Evolutionary conservation across 805 yeast genomes (phyloP).

Genomic region (Saturnispora bothae): DNA sequence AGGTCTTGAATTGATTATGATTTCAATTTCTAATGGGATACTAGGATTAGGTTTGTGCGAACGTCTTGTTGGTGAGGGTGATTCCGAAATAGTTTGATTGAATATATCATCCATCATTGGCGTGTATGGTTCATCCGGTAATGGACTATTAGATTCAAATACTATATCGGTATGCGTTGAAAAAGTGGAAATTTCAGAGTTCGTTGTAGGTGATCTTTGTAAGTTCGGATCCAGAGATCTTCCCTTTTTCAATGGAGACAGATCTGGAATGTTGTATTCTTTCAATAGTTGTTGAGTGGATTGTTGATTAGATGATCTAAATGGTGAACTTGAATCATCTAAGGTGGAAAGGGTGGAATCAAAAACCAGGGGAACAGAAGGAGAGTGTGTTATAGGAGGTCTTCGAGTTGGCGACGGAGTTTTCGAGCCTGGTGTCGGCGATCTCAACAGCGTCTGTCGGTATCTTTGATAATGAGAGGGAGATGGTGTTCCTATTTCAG

Average conservation of each 20-base stretch:
- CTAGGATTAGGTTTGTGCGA: constrained; percentile 6
- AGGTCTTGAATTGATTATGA: constrained; percentile 23
- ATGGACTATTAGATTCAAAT: constrained; percentile 2
- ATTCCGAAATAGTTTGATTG: constrained; percentile 9
- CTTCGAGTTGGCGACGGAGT: background rate
- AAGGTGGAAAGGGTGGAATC: constrained; percentile 8
- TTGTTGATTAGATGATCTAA: background rate
- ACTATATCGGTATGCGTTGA: background rate
- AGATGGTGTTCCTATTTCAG: background rate
- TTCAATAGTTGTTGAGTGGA: background rate
- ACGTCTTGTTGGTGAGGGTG: constrained; percentile 4
- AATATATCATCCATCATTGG: constrained; percentile 5
- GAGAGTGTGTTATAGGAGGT: background rate
- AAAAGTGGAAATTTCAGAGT: constrained; percentile 5
- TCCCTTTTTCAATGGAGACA: constrained; percentile 4
- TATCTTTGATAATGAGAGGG: background rate
- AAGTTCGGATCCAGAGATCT: constrained; percentile 3
- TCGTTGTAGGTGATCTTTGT: constrained; percentile 3
- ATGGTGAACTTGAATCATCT: constrained; percentile 5
- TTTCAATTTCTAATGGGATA: constrained; percentile 16
- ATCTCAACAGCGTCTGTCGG: background rate
- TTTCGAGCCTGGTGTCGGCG: background rate
- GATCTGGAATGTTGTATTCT: constrained; percentile 2
- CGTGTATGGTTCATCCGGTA: background rate
- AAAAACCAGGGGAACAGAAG: constrained; percentile 3